phyloP scores from a whole-genome alignment of 768 basidiomycete genomes.

The Macrolepiota fuliginosa region DNA sequence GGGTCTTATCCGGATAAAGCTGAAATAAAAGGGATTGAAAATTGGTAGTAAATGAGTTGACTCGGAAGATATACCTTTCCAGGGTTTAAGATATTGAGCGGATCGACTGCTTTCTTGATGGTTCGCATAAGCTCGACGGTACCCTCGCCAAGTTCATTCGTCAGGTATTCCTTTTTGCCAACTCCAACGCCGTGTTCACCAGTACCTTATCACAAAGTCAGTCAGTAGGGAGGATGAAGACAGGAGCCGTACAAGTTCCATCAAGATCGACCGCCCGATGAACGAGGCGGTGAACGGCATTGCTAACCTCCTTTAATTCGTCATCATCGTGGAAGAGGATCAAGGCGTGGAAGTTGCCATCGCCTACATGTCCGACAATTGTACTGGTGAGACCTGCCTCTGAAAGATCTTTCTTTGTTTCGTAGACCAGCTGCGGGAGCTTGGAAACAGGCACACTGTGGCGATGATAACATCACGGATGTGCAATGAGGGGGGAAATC shows the following conservation, averaged over 20 bases:
- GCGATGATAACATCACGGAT: neutral
- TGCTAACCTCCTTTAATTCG: constrained; percentile 51
- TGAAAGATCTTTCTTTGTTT: constrained; percentile 77
- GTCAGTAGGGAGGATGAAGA: neutral
- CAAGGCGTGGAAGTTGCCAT: constrained; percentile 59
- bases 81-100: constrained; percentile 80
- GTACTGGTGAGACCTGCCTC: constrained; percentile 57
- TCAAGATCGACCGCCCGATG: constrained; percentile 71
- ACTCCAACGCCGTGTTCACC: constrained; percentile 89
- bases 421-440: constrained; percentile 66
- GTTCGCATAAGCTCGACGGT: constrained; percentile 85
- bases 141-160: constrained; percentile 77
- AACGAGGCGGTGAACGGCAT: constrained; percentile 69
- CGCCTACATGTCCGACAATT: constrained; percentile 80
- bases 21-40: constrained; percentile 13
- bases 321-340: constrained; percentile 58
- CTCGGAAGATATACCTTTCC: constrained; percentile 53
- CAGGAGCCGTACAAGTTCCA: constrained; percentile 60
- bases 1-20: constrained; percentile 31
- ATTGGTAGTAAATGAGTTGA: constrained; percentile 12
- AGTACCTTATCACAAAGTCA: constrained; percentile 46
- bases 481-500: neutral
- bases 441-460: constrained; percentile 66
- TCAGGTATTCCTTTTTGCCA: constrained; percentile 82
- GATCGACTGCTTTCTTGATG: constrained; percentile 81